These are phyloP conservation scores for Colletotrichum horii DNA, from an alignment of 2,329 filamentous ascomycete species.

Conservation along the genomic window DNA sequence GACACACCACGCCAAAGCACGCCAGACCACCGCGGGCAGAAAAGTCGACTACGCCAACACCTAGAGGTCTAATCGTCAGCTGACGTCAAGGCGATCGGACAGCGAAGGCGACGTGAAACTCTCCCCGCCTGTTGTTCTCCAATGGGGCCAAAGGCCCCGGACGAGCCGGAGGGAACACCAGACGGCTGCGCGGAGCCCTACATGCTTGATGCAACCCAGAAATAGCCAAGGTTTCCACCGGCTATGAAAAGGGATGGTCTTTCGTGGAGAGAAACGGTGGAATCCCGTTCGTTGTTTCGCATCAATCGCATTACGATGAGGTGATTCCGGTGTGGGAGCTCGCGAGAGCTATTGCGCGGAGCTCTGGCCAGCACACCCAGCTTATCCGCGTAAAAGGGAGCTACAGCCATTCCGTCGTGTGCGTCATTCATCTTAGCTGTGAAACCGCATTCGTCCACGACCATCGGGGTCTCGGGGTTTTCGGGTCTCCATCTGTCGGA, in stretches of 20 bases:
- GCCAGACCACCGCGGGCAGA: neutral
- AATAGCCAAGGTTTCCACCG: neutral
- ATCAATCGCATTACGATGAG: neutral
- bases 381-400: neutral
- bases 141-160: neutral
- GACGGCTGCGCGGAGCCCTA: neutral
- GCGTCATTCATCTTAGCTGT: constrained; percentile 13
- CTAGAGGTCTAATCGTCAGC: constrained; percentile 8
- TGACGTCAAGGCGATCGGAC: constrained; percentile 23
- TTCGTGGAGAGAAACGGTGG: neutral
- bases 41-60: neutral
- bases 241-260: neutral
- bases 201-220: neutral
- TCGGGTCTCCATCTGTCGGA: constrained; percentile 7
- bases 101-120: constrained; percentile 12
- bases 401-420: neutral
- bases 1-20: neutral
- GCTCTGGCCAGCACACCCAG: neutral
- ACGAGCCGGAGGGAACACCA: neutral
- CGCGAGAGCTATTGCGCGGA: neutral
- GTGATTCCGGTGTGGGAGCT: constrained; percentile 6
- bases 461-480: constrained; percentile 13
- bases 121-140: neutral
- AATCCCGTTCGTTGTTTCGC: neutral
- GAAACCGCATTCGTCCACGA: constrained; percentile 12